Evolutionary conservation across 2,329 filamentous ascomycete species (phyloP).

Genomic region (Ophiognomonia clavigignenti-juglandacearum): DNA sequence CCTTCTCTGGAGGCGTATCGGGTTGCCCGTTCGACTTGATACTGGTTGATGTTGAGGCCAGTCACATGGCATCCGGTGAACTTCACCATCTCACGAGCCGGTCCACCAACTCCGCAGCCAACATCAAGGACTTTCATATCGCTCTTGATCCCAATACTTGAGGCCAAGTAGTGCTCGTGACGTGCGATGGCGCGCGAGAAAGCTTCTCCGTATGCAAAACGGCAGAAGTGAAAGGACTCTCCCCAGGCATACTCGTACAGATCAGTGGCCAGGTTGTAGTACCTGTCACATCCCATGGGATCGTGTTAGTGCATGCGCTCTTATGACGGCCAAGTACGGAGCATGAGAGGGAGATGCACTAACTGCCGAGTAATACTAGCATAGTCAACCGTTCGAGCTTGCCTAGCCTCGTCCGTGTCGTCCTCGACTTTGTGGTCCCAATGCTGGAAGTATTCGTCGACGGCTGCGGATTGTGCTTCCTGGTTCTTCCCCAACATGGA

Average conservation of each 20-base stretch:
- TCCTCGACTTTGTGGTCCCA: constrained; percentile 73
- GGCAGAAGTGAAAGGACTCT: constrained; percentile 95
- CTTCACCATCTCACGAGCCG: constrained; percentile 91
- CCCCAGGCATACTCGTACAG: constrained; percentile 97
- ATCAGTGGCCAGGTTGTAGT: constrained; percentile 96
- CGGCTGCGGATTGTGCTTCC: constrained; percentile 48
- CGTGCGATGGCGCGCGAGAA: constrained; percentile 91
- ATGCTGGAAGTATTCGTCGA: constrained; percentile 86
- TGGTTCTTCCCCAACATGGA: constrained; percentile 83
- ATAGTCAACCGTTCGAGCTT: constrained; percentile 65
- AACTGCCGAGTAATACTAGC: constrained; percentile 90
- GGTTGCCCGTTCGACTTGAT: constrained; percentile 94
- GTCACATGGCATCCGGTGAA: constrained; percentile 87
- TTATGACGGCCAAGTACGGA: no score
- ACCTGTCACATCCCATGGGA: constrained; percentile 48
- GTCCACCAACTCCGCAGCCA: constrained; percentile 93
- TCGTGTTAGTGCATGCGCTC: constrained; percentile 18
- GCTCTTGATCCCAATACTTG: constrained; percentile 79
- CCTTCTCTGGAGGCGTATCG: constrained; percentile 78
- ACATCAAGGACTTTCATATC: constrained; percentile 91
- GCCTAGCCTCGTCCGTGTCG: constrained; percentile 79
- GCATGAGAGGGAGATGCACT: constrained; percentile 28
- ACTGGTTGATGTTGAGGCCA: constrained; percentile 98
- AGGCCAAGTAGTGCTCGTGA: constrained; percentile 96
- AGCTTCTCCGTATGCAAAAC: constrained; percentile 78